These are phyloP conservation scores for Lonicera japonica DNA, from an alignment of 129 eudicot species.

Conservation along the genomic window DNA sequence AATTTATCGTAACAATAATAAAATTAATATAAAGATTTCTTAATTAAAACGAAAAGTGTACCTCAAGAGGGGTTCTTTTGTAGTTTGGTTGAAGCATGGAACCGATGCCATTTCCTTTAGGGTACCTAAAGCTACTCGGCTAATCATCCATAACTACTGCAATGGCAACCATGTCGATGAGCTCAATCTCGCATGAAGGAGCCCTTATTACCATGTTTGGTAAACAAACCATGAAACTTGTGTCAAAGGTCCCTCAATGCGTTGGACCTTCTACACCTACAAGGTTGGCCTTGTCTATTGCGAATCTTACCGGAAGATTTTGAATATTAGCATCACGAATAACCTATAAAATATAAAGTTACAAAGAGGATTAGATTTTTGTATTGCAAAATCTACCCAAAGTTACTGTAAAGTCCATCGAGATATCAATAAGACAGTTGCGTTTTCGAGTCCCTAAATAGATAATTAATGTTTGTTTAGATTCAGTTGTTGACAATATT, in stretches of 20 bases:
- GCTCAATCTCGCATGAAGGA: slow-evolving; percentile 54
- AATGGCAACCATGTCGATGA: slow-evolving; percentile 63
- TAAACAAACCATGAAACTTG: slow-evolving; percentile 62
- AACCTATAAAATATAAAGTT: no score
- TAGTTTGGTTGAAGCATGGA: slow-evolving; percentile 33
- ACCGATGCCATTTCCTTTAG: slow-evolving; percentile 68
- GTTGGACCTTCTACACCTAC: slow-evolving; percentile 76
- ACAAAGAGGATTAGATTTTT: no score
- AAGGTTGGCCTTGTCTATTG: no score
- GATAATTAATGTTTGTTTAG: no score
- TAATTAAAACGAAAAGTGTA: slow-evolving; percentile 9
- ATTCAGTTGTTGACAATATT: no score
- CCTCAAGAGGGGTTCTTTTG: slow-evolving; percentile 57
- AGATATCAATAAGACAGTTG: no score
- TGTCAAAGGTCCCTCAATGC: slow-evolving; percentile 69
- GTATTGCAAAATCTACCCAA: slow-evolving; percentile 48
- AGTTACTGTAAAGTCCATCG: no score
- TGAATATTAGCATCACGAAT: no score
- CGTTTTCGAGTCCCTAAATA: no score
- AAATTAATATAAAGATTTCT: not conserved
- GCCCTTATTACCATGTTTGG: slow-evolving; percentile 80
- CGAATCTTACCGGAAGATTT: no score
- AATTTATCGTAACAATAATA: no score
- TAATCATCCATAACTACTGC: slow-evolving; percentile 60
- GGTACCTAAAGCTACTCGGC: slow-evolving; percentile 63